Percentiles rank a stretch among this genome's conserved stretches.
Evolutionary conservation across 2,329 filamentous ascomycete genomes (phyloP).

Genomic region (Colletotrichum cuscutae): DNA sequence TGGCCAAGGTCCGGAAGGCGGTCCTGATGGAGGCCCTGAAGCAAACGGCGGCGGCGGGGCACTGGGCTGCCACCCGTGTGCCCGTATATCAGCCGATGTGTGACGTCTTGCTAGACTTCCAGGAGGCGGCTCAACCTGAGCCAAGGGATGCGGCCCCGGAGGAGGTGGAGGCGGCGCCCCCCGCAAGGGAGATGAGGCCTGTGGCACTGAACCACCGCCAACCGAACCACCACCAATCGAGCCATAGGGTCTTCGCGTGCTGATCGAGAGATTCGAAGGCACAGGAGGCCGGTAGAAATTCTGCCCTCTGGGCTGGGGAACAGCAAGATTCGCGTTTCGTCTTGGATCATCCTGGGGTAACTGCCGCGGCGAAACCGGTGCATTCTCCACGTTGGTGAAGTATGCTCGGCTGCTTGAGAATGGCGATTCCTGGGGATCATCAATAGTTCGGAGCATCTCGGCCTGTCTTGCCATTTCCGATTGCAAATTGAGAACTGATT

Average conservation of each 20-base stretch:
- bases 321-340: constrained; percentile 70
- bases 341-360: constrained; percentile 86
- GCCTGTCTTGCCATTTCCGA: constrained; percentile 70
- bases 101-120: constrained; percentile 84
- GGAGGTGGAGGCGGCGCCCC: constrained; percentile 74
- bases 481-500: constrained; percentile 65
- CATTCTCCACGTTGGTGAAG: constrained; percentile 75
- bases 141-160: constrained; percentile 71
- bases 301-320: constrained; percentile 66
- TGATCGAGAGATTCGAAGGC: constrained; percentile 82
- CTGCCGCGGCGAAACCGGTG: constrained; percentile 88
- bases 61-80: constrained; percentile 79
- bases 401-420: constrained; percentile 73
- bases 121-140: constrained; percentile 70
- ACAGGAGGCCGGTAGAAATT: constrained; percentile 80
- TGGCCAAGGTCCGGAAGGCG: constrained; percentile 62
- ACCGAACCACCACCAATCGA: constrained; percentile 80
- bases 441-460: constrained; percentile 65
- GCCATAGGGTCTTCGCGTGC: constrained; percentile 82
- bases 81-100: constrained; percentile 94
- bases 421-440: constrained; percentile 75
- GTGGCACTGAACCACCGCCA: constrained; percentile 65
- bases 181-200: constrained; percentile 79
- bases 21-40: constrained; percentile 62
- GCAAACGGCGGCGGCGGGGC: constrained; percentile 53